These are phyloP conservation scores for Coniferiporia sulphurascens DNA, from an alignment of 1,284 basidiomycete species.

Conservation along the genomic window DNA sequence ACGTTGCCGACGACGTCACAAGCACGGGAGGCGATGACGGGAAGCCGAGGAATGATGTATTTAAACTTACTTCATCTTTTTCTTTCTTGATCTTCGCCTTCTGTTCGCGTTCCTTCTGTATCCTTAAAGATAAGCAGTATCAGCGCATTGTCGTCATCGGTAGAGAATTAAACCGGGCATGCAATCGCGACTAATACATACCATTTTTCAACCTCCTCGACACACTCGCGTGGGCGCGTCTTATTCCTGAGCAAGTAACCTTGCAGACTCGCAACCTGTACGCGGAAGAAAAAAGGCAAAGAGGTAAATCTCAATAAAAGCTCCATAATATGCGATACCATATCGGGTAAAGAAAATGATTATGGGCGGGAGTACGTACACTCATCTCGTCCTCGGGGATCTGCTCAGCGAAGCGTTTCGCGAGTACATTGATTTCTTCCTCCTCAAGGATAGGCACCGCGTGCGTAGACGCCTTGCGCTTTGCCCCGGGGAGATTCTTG, in stretches of 20 bases:
- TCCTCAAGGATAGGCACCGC: constrained; percentile 66
- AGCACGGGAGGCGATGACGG: background rate
- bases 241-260: constrained; percentile 82
- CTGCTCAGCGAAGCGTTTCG: constrained; percentile 69
- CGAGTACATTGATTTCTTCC: constrained; percentile 66
- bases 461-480: constrained; percentile 52
- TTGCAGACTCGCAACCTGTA: constrained; percentile 75
- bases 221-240: constrained; percentile 74
- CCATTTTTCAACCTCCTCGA: constrained; percentile 72
- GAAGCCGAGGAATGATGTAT: background rate
- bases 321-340: constrained; percentile 3
- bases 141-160: constrained; percentile 6
- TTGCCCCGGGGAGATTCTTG: constrained; percentile 61
- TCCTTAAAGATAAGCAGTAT: constrained; percentile 33
- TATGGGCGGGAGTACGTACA: constrained; percentile 38
- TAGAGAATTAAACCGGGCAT: background rate
- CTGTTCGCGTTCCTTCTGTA: constrained; percentile 72
- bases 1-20: background rate
- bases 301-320: constrained; percentile 8
- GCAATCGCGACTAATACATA: constrained; percentile 24
- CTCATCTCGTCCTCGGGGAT: constrained; percentile 81
- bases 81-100: constrained; percentile 79
- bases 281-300: background rate
- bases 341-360: background rate
- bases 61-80: constrained; percentile 64